phyloP scores from a whole-genome alignment of 208 protist genomes.

The Lotmaria passim region DNA sequence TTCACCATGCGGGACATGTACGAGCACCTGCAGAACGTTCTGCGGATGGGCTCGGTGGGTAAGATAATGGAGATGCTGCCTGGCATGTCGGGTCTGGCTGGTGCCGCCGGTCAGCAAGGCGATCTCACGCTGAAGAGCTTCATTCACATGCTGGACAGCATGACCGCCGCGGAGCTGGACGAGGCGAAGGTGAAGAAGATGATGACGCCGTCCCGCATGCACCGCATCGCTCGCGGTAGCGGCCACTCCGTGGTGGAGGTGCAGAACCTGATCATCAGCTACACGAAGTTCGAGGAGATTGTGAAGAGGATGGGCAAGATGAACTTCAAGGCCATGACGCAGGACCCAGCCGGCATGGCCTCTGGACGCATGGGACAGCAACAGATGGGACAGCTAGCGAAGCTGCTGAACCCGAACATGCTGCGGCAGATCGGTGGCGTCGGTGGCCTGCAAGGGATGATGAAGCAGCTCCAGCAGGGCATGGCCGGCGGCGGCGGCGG shows the following conservation, averaged over 20 bases:
- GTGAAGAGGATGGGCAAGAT: constrained; percentile 92
- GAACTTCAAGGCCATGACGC: constrained; percentile 90
- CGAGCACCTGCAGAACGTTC: constrained; percentile 96
- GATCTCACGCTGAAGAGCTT: constrained; percentile 88
- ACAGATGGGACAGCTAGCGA: constrained; percentile 87
- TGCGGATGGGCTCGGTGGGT: constrained; percentile 94
- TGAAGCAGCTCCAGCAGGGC: constrained; percentile 78
- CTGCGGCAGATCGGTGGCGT: constrained; percentile 86
- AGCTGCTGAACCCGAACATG: constrained; percentile 88
- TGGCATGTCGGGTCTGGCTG: constrained; percentile 82
- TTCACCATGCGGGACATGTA: constrained; percentile 97
- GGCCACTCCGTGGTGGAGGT: constrained; percentile 80
- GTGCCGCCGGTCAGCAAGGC: constrained; percentile 63
- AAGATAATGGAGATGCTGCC: constrained; percentile 95
- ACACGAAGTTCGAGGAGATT: constrained; percentile 89
- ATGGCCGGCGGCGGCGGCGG: constrained; percentile 41
- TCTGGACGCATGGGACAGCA: constrained; percentile 73
- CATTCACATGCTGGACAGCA: constrained; percentile 97
- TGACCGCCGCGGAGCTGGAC: constrained; percentile 94
- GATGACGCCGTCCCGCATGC: constrained; percentile 86
- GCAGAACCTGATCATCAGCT: constrained; percentile 81
- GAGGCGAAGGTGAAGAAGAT: constrained; percentile 91
- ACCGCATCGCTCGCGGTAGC: constrained; percentile 86
- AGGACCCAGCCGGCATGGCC: constrained; percentile 68
- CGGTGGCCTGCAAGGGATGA: constrained; percentile 86